Evolutionary conservation across 2,329 filamentous ascomycete genomes (phyloP).

Genomic region (Whalleya microplaca): DNA sequence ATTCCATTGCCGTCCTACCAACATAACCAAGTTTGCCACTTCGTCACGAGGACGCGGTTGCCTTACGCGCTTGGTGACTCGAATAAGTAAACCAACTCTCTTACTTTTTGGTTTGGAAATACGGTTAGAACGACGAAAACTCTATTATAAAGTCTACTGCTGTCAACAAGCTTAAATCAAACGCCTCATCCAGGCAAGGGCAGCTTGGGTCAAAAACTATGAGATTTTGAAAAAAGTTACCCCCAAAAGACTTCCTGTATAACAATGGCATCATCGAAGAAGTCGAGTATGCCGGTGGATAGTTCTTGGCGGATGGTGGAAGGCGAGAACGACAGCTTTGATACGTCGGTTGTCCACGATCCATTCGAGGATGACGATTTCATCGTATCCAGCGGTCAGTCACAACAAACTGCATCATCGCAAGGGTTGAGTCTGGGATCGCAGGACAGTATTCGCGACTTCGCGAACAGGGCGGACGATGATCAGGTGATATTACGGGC

Average conservation of each 20-base stretch:
- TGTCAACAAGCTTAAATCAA: too few relatives aligned
- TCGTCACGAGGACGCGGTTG: background rate
- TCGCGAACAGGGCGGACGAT: constrained; percentile 56
- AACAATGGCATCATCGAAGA: constrained; percentile 30
- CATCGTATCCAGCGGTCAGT: constrained; percentile 49
- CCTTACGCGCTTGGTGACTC: background rate
- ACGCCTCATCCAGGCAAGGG: too few relatives aligned
- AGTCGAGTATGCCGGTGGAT: constrained; percentile 46
- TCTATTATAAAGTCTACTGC: too few relatives aligned
- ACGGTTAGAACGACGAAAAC: too few relatives aligned
- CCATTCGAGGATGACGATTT: constrained; percentile 47
- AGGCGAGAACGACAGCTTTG: constrained; percentile 63
- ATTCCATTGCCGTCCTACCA: constrained; percentile 10
- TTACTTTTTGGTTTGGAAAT: too few relatives aligned
- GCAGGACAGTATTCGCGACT: constrained; percentile 61
- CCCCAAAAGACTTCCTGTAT: background rate
- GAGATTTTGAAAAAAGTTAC: constrained; percentile 4
- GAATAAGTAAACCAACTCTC: background rate
- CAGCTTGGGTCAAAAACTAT: background rate
- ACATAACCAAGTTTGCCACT: background rate
- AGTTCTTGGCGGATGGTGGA: constrained; percentile 66
- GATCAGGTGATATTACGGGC: constrained; percentile 58
- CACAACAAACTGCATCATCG: constrained; percentile 50
- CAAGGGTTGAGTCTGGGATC: constrained; percentile 50
- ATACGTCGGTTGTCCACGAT: constrained; percentile 56